Conservation (phyloP, 2,329 filamentous ascomycete genomes). For the Alternaria atra region DNA sequence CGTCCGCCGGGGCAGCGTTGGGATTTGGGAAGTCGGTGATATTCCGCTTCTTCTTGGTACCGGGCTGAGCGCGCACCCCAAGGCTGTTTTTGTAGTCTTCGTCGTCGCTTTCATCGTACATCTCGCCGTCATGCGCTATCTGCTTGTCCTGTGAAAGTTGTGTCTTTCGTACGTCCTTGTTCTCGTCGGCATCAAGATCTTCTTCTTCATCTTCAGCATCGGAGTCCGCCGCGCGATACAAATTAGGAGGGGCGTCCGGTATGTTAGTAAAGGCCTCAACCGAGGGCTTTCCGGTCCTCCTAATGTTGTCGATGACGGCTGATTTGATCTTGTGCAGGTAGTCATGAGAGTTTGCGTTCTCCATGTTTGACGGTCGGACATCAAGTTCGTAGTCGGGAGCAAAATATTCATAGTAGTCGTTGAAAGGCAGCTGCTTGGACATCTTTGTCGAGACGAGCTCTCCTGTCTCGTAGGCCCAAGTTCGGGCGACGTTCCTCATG, state of each 20-base stretch:
- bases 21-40: conserved; percentile 70
- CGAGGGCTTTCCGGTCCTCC: conserved; percentile 69
- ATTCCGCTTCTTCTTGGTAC: conserved; percentile 60
- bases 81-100: conserved; percentile 80
- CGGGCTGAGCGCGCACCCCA: conserved; percentile 70
- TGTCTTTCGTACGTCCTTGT: conserved; percentile 83
- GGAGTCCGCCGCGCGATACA: conserved; percentile 68
- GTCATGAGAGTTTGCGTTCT: conserved; percentile 73
- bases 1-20: conserved; percentile 51
- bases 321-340: conserved; percentile 74
- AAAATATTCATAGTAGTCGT: conserved; percentile 92
- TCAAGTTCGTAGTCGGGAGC: conserved; percentile 75
- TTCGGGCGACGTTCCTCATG: conserved; percentile 71
- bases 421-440: conserved; percentile 85
- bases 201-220: conserved; percentile 71
- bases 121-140: conserved; percentile 78
- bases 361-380: conserved; percentile 75
- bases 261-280: conserved; percentile 61
- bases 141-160: conserved; percentile 84
- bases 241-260: conserved; percentile 59
- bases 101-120: conserved; percentile 79
- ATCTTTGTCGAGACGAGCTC: conserved; percentile 85
- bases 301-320: conserved; percentile 72
- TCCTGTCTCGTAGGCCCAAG: conserved; percentile 74
- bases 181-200: conserved; percentile 82